phyloP scores from a whole-genome alignment of 1,284 basidiomycete genomes.

The Malassezia slooffiae region DNA sequence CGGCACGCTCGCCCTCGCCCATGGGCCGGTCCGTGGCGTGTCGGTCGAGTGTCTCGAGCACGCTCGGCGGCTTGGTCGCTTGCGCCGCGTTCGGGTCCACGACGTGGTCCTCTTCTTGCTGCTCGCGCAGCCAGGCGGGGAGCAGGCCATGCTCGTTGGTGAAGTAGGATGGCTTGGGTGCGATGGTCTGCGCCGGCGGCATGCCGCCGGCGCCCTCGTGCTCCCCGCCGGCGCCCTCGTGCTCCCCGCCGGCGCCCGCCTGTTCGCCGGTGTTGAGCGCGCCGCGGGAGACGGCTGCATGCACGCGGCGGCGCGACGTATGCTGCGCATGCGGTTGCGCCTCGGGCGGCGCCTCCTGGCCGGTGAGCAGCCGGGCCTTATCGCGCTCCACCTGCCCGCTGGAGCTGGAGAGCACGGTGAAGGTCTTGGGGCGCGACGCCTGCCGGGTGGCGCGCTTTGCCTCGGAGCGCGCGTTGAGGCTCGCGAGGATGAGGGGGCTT shows the following conservation, averaged over 20 bases:
- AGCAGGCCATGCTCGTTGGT: slow-evolving; percentile 25
- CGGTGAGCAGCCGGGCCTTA: slow-evolving; percentile 31
- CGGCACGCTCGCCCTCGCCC: slow-evolving; percentile 27
- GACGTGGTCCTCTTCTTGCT: slow-evolving; percentile 37
- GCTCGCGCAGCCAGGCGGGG: slow-evolving; percentile 43
- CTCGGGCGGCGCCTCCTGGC: slow-evolving; percentile 28
- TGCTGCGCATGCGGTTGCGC: slow-evolving; percentile 14
- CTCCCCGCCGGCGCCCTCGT: slow-evolving; percentile 11
- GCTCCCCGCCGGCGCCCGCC: too few relatives aligned
- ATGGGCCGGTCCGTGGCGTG: slow-evolving; percentile 31
- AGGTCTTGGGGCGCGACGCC: slow-evolving; percentile 43
- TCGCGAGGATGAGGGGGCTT: slow-evolving; percentile 44
- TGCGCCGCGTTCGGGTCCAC: slow-evolving; percentile 20
- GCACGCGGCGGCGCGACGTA: too few relatives aligned
- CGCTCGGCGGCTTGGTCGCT: slow-evolving; percentile 19
- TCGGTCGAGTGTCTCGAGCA: slow-evolving; percentile 31
- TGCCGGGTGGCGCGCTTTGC: slow-evolving; percentile 33
- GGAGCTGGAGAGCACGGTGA: slow-evolving; percentile 39
- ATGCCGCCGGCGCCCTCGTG: too few relatives aligned
- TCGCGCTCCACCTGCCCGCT: slow-evolving; percentile 14
- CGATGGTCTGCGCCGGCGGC: slow-evolving; percentile 21
- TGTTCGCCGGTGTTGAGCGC: too few relatives aligned
- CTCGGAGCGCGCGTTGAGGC: slow-evolving; percentile 38
- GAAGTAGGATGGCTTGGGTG: slow-evolving; percentile 33
- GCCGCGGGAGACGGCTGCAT: too few relatives aligned